Percentiles rank a stretch among this genome's conserved stretches.
Conservation (phyloP, 257 asterid species). For the Solanum corneliomulleri region DNA sequence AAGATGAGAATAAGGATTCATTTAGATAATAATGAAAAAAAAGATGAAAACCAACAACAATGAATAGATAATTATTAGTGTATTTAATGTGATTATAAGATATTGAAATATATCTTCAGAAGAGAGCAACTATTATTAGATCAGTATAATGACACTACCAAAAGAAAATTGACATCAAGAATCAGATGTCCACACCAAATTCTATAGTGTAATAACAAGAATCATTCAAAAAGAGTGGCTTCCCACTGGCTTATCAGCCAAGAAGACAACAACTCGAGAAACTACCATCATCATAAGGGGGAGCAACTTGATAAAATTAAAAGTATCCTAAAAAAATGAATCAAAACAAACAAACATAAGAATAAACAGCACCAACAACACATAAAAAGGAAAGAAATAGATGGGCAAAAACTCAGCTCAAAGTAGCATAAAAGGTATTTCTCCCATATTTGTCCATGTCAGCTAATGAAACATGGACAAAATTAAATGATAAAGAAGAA, state of each 20-base stretch:
- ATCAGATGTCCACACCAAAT: too few species aligned
- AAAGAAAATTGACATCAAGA: neutral
- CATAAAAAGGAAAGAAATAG: neutral
- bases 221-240: neutral
- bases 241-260: neutral
- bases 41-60: too few species aligned
- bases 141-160: neutral
- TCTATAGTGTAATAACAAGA: neutral
- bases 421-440: neutral
- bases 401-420: neutral
- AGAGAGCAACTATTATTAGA: neutral
- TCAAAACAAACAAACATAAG: neutral
- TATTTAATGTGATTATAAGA: too few species aligned
- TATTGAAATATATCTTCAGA: too few species aligned
- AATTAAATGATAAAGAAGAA: neutral
- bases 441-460: neutral
- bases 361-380: neutral
- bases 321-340: too few species aligned
- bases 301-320: neutral
- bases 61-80: too few species aligned
- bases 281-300: neutral
- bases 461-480: neutral
- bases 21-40: too few species aligned
- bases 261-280: neutral
- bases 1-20: too few species aligned